Conservation (phyloP, 2,329 filamentous ascomycete species). For the Xylariaceae sp. region DNA sequence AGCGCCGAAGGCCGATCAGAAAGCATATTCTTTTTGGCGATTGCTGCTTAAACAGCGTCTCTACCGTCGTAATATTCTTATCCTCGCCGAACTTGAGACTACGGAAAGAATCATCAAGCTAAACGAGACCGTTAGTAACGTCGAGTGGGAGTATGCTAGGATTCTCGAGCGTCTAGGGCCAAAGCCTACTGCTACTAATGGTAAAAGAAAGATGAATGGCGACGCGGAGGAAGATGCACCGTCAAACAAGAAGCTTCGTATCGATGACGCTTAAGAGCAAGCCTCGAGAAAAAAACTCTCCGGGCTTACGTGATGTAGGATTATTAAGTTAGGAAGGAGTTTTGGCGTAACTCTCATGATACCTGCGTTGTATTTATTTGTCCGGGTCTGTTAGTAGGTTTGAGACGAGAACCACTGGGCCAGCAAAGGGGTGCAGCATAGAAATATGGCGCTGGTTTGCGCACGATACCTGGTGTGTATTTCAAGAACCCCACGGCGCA, state of each 20-base stretch:
- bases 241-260: constrained; percentile 53
- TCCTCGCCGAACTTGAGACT: constrained; percentile 71
- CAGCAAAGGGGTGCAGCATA: background rate
- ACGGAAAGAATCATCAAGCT: constrained; percentile 74
- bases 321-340: constrained; percentile 9
- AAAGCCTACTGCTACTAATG: constrained; percentile 36
- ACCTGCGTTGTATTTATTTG: constrained; percentile 36
- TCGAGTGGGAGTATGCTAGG: constrained; percentile 75
- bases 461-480: constrained; percentile 6
- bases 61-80: constrained; percentile 75
- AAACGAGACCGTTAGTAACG: constrained; percentile 69
- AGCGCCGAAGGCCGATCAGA: constrained; percentile 58
- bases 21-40: constrained; percentile 73
- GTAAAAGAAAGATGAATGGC: constrained; percentile 55
- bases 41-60: constrained; percentile 78
- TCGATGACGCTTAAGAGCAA: constrained; percentile 42
- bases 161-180: constrained; percentile 54
- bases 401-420: background rate
- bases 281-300: background rate
- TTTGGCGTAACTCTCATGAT: constrained; percentile 24
- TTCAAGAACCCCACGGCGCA: constrained; percentile 7
- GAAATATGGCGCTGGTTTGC: background rate
- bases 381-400: constrained; percentile 1
- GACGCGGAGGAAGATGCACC: constrained; percentile 31
- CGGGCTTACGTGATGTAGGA: background rate